Evolutionary conservation across 179 eudicot genomes (phyloP), one percentile per base, ranked within the genome.

Genomic region (Carnegiea gigantea): DNA sequence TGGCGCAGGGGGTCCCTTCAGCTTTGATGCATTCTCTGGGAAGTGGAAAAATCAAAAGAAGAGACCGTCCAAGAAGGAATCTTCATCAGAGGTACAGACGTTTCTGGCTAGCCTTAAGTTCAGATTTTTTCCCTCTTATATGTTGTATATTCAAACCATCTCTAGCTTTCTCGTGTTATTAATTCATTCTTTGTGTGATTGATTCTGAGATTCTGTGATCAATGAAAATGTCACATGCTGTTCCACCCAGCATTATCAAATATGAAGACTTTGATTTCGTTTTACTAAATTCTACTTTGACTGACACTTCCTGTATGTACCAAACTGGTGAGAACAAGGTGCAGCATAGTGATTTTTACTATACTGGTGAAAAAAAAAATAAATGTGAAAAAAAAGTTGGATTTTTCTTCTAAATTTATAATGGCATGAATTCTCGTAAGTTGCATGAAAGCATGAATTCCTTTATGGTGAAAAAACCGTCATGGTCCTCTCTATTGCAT

Each of bases 101-200:
- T 95, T 95, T 87, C 99, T 81, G 99, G 99, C 38, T 88, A 84
- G 71, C 91, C 94, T 87, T 98, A 98, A 28, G 93, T 94, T 33
- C 36, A 33, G 36, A 33, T 33, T 91, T 89, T 53, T 53, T 14
- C 13, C 60, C 13, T 53, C 40, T 5, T 0, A 23, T 30, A 38
- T 77, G 36, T 33, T 33, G 36, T 33, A 33, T 33, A 33, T 33
- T 33, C 36, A 33, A 33, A 33, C 36, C 36, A 33, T 33, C 36
- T 17, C 24, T 17, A 60, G 15, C 13, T 77, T 43, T 36, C 23
- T 1, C 26, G 1, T 40, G 46, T 75, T 2, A 26, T 65, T 65
- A 65, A 13, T 65, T 12, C 36, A 11, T 24, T 24, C 33, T 65
- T 26, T 3, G 17, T 24, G 12, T 24, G 36, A 24, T 60, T 60